phyloP scores from a whole-genome alignment of 306 rosid genomes.

The Quillaja saponaria region DNA sequence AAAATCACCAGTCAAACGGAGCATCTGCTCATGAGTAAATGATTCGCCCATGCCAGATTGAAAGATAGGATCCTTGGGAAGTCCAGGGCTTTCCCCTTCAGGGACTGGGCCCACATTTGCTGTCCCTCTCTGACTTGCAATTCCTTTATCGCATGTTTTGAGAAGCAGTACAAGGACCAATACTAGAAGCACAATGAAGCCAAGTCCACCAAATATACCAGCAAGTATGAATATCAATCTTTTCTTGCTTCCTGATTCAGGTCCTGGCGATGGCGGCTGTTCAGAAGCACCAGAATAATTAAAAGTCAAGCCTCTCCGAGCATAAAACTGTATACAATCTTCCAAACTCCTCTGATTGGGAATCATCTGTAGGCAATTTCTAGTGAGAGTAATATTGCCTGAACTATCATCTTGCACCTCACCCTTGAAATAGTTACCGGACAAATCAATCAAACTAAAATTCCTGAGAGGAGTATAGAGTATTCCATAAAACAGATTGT shows the following conservation, averaged over 20 bases:
- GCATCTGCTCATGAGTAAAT: slow-evolving; percentile 66
- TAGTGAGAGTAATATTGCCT: slow-evolving; percentile 42
- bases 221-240: slow-evolving; percentile 58
- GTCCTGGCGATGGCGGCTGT: slow-evolving; percentile 3
- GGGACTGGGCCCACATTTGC: slow-evolving; percentile 52
- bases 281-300: slow-evolving; percentile 31
- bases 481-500: slow-evolving; percentile 68
- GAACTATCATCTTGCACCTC: slow-evolving; percentile 29
- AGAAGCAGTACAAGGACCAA: slow-evolving; percentile 50
- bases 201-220: slow-evolving; percentile 79
- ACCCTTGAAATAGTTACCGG: slow-evolving; percentile 79
- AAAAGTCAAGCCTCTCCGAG: slow-evolving; percentile 38
- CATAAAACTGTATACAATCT: slow-evolving; percentile 66
- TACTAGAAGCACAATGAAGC: slow-evolving; percentile 56
- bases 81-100: slow-evolving; percentile 48
- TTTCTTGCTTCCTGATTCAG: slow-evolving; percentile 35
- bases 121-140: slow-evolving; percentile 42
- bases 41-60: slow-evolving; percentile 58
- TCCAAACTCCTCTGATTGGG: slow-evolving; percentile 51
- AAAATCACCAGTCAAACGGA: slow-evolving; percentile 57
- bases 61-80: slow-evolving; percentile 47
- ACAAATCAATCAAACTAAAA: slow-evolving; percentile 55
- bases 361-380: slow-evolving; percentile 60
- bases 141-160: slow-evolving; percentile 37
- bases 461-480: slow-evolving; percentile 38